phyloP scores from a whole-genome alignment of 2,329 filamentous ascomycete species.

The Arachnomyces sp. region DNA sequence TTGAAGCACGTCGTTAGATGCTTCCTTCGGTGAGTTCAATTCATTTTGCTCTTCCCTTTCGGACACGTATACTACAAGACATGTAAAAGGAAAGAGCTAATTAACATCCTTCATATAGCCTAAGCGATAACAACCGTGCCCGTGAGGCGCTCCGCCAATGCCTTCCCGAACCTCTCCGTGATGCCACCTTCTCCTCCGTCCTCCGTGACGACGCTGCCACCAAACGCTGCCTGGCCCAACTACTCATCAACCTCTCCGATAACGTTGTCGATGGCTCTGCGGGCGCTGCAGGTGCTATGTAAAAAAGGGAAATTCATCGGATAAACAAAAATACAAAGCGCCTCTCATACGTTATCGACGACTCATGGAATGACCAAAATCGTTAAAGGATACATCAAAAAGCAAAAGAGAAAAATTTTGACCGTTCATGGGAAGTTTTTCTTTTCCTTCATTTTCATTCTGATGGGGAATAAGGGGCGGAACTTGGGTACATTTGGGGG shows the following conservation, averaged over 20 bases:
- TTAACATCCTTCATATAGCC: slow-evolving; percentile 41
- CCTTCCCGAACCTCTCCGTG: slow-evolving; percentile 93
- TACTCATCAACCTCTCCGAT: slow-evolving; percentile 92
- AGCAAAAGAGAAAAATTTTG: slow-evolving; percentile 5
- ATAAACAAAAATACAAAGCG: no score
- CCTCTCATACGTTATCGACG: no score
- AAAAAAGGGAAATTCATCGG: slow-evolving; percentile 14
- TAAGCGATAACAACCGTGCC: slow-evolving; percentile 93
- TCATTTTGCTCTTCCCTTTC: background rate
- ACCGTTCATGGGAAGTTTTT: background rate
- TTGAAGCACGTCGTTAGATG: slow-evolving; percentile 97
- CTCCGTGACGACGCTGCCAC: slow-evolving; percentile 95
- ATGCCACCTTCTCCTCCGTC: slow-evolving; percentile 94
- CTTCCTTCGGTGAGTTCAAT: slow-evolving; percentile 69
- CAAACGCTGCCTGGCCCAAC: slow-evolving; percentile 93
- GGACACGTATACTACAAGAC: background rate
- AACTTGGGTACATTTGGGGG: slow-evolving; percentile 8
- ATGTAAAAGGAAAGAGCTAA: slow-evolving; percentile 1
- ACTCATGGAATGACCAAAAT: no score
- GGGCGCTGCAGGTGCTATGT: slow-evolving; percentile 32
- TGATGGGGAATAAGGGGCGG: background rate
- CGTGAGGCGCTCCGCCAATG: slow-evolving; percentile 93
- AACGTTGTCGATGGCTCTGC: slow-evolving; percentile 56
- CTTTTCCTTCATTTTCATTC: background rate
- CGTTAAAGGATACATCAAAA: slow-evolving; percentile 8